phyloP scores from a whole-genome alignment of 306 rosid species.

The cucumber (Cucumis sativus) region Cucumber_9930_V3 NC_026657.2:35068501-35069000 shows the following conservation, averaged over 20 bases:
- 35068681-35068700: slow-evolving; percentile 66
- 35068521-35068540: neutral
- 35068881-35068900: slow-evolving; percentile 86
- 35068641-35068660: slow-evolving; percentile 77
- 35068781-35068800: neutral
- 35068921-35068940: slow-evolving; percentile 85
- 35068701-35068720: neutral
- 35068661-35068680: slow-evolving; percentile 96
- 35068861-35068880: slow-evolving; percentile 87
- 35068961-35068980: neutral
- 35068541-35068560: neutral
- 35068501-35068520: neutral
- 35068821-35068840: slow-evolving; percentile 23
- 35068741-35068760: neutral
- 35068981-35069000: neutral
- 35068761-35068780: neutral
- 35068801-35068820: neutral
- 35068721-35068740: neutral
- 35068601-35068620: slow-evolving; percentile 59
- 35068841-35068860: slow-evolving; percentile 97
- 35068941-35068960: slow-evolving; percentile 38
- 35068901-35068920: slow-evolving; percentile 85
- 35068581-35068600: neutral
- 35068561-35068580: neutral
- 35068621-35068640: slow-evolving; percentile 91